Conservation (phyloP, 768 basidiomycete genomes). For the Flagelloscypha sp. region DNA sequence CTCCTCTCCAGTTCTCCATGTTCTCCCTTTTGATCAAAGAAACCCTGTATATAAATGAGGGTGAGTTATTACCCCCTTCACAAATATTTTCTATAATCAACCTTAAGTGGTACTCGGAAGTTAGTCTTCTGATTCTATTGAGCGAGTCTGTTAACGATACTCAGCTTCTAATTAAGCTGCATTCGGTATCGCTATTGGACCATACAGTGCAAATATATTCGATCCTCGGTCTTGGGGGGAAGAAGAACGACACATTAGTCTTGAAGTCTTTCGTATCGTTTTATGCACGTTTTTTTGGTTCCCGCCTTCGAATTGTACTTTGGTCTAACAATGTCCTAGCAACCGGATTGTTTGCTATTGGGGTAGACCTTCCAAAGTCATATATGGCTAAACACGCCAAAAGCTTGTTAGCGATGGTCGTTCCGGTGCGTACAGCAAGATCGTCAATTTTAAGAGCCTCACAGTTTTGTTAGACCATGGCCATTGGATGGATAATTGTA, state of each 20-base stretch:
- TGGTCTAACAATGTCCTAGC: no score
- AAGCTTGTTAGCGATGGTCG: constrained; percentile 59
- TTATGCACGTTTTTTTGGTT: no score
- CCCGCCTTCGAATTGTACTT: no score
- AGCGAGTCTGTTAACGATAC: constrained; percentile 22
- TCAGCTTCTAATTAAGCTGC: not conserved
- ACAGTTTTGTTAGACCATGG: no score
- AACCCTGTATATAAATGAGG: constrained; percentile 35
- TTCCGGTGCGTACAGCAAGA: constrained; percentile 29
- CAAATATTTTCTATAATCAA: constrained; percentile 41
- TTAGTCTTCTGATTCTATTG: constrained; percentile 46
- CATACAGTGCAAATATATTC: constrained; percentile 62
- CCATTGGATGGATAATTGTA: constrained; percentile 74
- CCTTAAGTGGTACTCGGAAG: constrained; percentile 92
- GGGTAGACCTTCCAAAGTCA: constrained; percentile 81
- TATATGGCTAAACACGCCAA: constrained; percentile 79
- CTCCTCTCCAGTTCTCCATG: constrained; percentile 61
- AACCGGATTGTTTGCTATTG: constrained; percentile 89
- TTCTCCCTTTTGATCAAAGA: constrained; percentile 79
- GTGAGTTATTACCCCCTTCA: not conserved
- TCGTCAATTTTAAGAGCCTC: not conserved
- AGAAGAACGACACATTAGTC: constrained; percentile 54
- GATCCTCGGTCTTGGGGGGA: constrained; percentile 70
- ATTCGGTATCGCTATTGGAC: constrained; percentile 50
- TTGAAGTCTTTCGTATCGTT: constrained; percentile 81